These are phyloP conservation scores for Dactylis glomerata DNA, from an alignment of 176 grass and related monocot genomes.

Conservation along the genomic window DNA sequence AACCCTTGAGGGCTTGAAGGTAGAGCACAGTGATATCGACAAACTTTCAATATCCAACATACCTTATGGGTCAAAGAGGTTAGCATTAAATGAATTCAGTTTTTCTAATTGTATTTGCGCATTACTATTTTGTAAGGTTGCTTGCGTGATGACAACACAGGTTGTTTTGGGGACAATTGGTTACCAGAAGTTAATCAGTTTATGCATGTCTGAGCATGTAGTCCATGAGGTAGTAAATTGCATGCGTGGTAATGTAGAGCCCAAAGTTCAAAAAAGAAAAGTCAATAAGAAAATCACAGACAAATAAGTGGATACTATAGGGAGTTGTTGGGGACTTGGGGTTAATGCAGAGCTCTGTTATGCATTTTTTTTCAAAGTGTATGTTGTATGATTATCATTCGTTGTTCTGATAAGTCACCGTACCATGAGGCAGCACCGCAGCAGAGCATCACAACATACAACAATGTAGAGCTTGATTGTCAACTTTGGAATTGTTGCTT, in stretches of 20 bases:
- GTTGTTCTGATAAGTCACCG: background rate
- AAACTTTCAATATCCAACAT: constrained; percentile 97
- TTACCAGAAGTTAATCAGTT: background rate
- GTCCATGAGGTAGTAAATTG: background rate
- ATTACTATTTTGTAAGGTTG: background rate
- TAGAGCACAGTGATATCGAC: constrained; percentile 63
- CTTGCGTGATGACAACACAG: background rate
- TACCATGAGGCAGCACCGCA: background rate
- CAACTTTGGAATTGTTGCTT: constrained; percentile 22
- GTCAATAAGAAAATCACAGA: background rate
- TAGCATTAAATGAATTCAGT: constrained; percentile 22
- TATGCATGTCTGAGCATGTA: background rate
- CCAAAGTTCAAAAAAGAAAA: background rate
- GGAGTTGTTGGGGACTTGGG: background rate
- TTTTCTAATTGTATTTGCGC: background rate
- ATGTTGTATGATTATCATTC: background rate
- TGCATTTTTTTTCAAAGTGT: background rate
- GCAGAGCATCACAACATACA: background rate
- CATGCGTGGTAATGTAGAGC: background rate
- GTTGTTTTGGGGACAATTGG: background rate
- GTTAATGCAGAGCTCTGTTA: background rate
- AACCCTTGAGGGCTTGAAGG: constrained; percentile 41
- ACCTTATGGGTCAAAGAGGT: constrained; percentile 75
- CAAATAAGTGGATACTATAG: background rate
- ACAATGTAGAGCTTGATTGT: background rate